Base-by-base conservation (phyloP, 2,329 filamentous ascomycete species). In the Aspergillus unguis region DNA sequence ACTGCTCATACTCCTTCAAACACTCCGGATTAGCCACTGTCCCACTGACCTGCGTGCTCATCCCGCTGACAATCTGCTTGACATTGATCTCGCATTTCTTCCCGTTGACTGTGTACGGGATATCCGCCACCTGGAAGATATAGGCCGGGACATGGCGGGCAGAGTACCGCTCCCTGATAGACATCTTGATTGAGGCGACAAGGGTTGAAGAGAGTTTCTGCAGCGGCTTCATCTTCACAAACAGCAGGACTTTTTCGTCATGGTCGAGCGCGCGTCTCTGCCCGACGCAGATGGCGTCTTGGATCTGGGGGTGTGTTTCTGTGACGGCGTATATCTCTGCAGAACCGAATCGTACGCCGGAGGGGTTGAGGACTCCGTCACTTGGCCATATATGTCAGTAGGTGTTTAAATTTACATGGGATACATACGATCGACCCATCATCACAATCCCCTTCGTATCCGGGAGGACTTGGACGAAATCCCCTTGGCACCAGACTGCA, bases 41-140 rank as follows among this genome's bases (percentile, higher is more conserved):
- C 11, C 17, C 17, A 17, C 11, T 36, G 33, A n/a, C 33, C 8
- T 36, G 11, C 11, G 11, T 10, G 1, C 11, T 10, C 7, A 36
- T 10, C 4, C 17, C 11, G 0, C 33, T 17, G 33, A 36, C 17
- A 28, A 43, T 43, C 2, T 28, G 23, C 3, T 43, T 43, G 10
- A 43, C n/a, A 11, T 28, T 25, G 29, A 28, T 28, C 4, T 43
- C 40, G 4, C 27, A n/a, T 3, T 43, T 43, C 40, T 43, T 43
- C 4, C 40, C 40, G 27, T 43, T 43, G 27, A 28, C 25, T 26
- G 40, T 43, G 5, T 88, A 87, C 55, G 89, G 90, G 65, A 94
- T 90, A 60, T 88, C 89, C n/a, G 85, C 85, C 4, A 87, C 89
- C 73, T 90, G 84, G 66, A 92, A 92, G 25, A 94, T 78, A 66